Evolutionary conservation across 352 stramenopile genomes (phyloP), one percentile per base, ranked within the genome.

Genomic region (Halophytophthora batemanensis): DNA sequence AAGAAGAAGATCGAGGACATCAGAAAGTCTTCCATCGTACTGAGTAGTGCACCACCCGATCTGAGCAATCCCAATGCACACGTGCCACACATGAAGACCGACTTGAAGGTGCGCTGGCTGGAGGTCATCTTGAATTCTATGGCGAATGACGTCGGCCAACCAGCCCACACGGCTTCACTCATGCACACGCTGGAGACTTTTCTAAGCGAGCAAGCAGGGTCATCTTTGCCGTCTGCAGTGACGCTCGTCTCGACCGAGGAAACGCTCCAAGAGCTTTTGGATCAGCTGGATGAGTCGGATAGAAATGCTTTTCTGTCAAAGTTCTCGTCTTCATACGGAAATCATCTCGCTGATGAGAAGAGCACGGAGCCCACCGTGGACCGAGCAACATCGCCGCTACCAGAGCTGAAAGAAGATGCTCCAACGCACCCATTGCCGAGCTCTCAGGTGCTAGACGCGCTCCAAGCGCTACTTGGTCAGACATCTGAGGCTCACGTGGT

Each of bases 51-150:
- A 13, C 29, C 50, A 6, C 61, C 57, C 28, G 38, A 55, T 36
- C 18, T 64, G 1, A 75, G 59, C 25, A 74, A 84, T 17, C 70
- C 74, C 0, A 54, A 63, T 2, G 10, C 37, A 0, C 53, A 72
- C 12, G 29, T 87, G 1, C 3, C 56, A 1, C 36, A 50, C 25
- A 82, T 87, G 74, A 64, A 58, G 17, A 45, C 76, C 6, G 67
- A 87, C n/a, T 19, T 71, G 39, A 90, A 88, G 37, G 73, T 90
- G 44, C 54, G 58, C 6, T 88, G 79, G 79, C 48, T 88, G 28
- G 73, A 90, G 8, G 61, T 59, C 14, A 50, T 87, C 22, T 31
- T 88, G 25, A 51, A 71, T 0, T 55, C 49, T 1, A 51, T 88
- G 2, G 31, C 68, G 13, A 72, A 25, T 1, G 77, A 86, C 23